These are phyloP conservation scores for Candida sphagnicola DNA, from an alignment of 805 yeast genomes.

Conservation along the genomic window DNA sequence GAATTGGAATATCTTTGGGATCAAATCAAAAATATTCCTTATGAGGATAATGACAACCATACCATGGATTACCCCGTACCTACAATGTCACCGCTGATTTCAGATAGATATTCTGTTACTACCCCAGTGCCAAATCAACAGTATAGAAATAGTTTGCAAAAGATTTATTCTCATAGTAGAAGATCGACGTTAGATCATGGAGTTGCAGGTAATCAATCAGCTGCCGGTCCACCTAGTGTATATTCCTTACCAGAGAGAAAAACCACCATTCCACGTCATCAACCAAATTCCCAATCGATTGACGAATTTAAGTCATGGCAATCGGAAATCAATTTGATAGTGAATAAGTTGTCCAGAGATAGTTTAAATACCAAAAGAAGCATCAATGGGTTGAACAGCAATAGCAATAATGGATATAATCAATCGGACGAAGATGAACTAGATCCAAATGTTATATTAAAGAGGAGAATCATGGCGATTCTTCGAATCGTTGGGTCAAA, in stretches of 20 bases:
- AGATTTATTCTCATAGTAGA: conserved; percentile 42
- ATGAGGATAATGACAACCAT: conserved; percentile 22
- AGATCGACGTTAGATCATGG: conserved; percentile 25
- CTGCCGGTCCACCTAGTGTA: conserved; percentile 3
- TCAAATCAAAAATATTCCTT: conserved; percentile 52
- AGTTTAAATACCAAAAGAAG: conserved; percentile 3
- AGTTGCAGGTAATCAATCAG: neutral
- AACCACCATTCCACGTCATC: neutral
- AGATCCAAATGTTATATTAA: conserved; percentile 17
- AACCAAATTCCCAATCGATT: conserved; percentile 9
- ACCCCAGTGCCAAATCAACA: conserved; percentile 35
- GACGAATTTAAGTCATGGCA: conserved; percentile 53
- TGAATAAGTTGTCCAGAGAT: conserved; percentile 44
- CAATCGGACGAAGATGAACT: conserved; percentile 12
- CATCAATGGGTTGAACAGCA: conserved; percentile 2
- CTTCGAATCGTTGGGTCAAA: conserved; percentile 26
- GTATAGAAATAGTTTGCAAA: conserved; percentile 33
- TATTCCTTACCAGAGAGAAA: conserved; percentile 3
- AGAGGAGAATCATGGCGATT: conserved; percentile 18
- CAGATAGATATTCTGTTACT: conserved; percentile 33
- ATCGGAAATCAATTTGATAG: conserved; percentile 45
- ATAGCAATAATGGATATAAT: conserved; percentile 6
- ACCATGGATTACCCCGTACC: conserved; percentile 21
- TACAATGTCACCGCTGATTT: conserved; percentile 31
- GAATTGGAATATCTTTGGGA: conserved; percentile 77